Evolutionary conservation across 1,139 yeast genomes (phyloP).

Genomic region (Ashbya aceris): DNA sequence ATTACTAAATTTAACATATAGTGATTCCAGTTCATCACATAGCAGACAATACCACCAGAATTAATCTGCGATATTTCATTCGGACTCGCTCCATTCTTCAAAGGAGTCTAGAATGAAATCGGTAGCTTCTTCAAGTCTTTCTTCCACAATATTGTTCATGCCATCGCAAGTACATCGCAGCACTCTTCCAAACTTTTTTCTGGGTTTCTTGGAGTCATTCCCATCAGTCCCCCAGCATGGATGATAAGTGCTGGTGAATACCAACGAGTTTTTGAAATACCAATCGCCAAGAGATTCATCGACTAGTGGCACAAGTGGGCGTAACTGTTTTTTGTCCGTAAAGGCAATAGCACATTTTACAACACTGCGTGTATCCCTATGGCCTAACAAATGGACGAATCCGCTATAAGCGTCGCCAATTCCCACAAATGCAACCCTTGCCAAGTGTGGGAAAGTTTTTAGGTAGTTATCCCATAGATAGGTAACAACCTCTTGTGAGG

Average conservation of each 20-base stretch:
- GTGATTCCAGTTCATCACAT: neutral
- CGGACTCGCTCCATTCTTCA: slow-evolving; percentile 34
- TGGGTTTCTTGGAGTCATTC: slow-evolving; percentile 58
- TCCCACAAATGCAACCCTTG: slow-evolving; percentile 72
- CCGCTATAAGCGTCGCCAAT: slow-evolving; percentile 87
- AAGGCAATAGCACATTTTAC: slow-evolving; percentile 71
- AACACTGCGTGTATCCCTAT: slow-evolving; percentile 55
- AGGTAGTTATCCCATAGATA: slow-evolving; percentile 89
- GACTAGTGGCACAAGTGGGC: slow-evolving; percentile 73
- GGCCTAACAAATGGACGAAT: slow-evolving; percentile 79
- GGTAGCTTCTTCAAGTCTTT: slow-evolving; percentile 75
- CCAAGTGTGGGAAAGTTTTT: slow-evolving; percentile 57
- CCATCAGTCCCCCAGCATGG: slow-evolving; percentile 60
- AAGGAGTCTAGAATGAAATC: slow-evolving; percentile 75
- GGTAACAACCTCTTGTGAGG: slow-evolving; percentile 67
- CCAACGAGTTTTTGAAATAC: slow-evolving; percentile 79
- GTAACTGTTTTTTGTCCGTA: slow-evolving; percentile 53
- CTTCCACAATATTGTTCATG: slow-evolving; percentile 66
- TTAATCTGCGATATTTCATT: slow-evolving; percentile 9
- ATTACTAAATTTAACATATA: neutral
- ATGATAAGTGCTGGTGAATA: slow-evolving; percentile 68
- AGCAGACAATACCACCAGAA: neutral
- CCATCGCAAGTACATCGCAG: slow-evolving; percentile 65
- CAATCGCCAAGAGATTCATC: slow-evolving; percentile 81
- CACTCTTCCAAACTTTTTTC: slow-evolving; percentile 86